Base-by-base conservation (phyloP, 2,329 filamentous ascomycete genomes). In the Cordyceps cicadae region DNA sequence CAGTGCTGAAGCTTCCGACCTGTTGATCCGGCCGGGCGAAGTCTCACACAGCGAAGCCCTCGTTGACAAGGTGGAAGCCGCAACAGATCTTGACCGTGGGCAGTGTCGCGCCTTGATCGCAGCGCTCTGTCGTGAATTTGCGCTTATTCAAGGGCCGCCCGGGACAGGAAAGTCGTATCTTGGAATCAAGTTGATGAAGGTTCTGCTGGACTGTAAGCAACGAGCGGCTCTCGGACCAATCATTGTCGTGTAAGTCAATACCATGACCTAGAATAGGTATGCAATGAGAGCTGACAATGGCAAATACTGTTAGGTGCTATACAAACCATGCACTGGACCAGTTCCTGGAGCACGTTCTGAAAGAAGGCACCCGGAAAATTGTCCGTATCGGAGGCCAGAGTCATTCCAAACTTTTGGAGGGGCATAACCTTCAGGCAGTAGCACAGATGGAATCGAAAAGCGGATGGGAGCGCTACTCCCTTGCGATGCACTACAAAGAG, bases 161-260 rank as follows among this genome's bases (percentile, higher is more conserved):
- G 87, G 87, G 0, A 89, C 87, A 0, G 87, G 87, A 0, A 89
- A 90, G 67, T 81, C 77, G 1, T 88, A 80, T 64, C 76, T 81
- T 0, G 86, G 85, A 1, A 76, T 84, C 1, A 75, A 81, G 41
- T 67, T 88, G 6, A 77, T 87, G 60, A 79, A 80, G 60, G 74
- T 78, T 0, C 67, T 87, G 4, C 66, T 87, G 3, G 67, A 67
- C 5, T 77, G 77, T 59, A 76, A 75, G 74, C 55, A n/a, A 49
- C 0, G 62, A 8, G 74, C 75, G 0, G 45, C 69, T 0, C 64
- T 83, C 0, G 80, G 81, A 0, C 81, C 81, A 0, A 78, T 84
- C 4, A 6, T 69, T 2, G 48, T 67, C 9, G 71, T 81, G 62
- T 66, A 45, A 63, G 66, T 62, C 24, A 24, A 24, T 24, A 4